A percentile compares a stretch with the other conserved stretches of the same genome.
phyloP scores from a whole-genome alignment of 805 yeast genomes.

The Candida glaebosa region DNA sequence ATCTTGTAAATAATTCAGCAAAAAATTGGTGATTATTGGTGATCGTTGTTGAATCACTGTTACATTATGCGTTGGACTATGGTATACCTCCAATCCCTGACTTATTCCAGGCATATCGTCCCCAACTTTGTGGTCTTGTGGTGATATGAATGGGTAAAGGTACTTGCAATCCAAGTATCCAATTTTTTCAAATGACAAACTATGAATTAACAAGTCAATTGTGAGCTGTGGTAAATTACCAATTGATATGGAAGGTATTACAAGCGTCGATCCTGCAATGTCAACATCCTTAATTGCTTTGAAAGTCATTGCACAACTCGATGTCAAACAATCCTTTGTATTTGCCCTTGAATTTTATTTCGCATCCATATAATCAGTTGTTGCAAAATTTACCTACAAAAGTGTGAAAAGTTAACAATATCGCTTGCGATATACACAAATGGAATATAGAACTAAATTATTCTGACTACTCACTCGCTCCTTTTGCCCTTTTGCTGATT shows the following conservation, averaged over 20 bases:
- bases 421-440: background rate
- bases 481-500: no score
- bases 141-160: conserved; percentile 82
- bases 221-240: conserved; percentile 90
- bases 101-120: conserved; percentile 36
- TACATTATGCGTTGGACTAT: conserved; percentile 35
- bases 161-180: conserved; percentile 56
- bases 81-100: conserved; percentile 65
- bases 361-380: background rate
- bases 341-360: conserved; percentile 1
- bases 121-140: conserved; percentile 47
- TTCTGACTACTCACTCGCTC: no score
- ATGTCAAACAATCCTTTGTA: background rate
- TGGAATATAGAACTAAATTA: no score
- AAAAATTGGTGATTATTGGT: conserved; percentile 71
- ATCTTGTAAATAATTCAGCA: conserved; percentile 47
- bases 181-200: conserved; percentile 49
- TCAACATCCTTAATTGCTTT: background rate
- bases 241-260: conserved; percentile 78
- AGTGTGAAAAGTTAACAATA: background rate
- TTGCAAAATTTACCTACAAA: background rate
- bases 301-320: background rate
- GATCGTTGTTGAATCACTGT: conserved; percentile 78
- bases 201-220: conserved; percentile 67
- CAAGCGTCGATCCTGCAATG: conserved; percentile 31